These are phyloP conservation scores for Halophytophthora polymorphica DNA, from an alignment of 352 stramenopile species.

Conservation along the genomic window DNA sequence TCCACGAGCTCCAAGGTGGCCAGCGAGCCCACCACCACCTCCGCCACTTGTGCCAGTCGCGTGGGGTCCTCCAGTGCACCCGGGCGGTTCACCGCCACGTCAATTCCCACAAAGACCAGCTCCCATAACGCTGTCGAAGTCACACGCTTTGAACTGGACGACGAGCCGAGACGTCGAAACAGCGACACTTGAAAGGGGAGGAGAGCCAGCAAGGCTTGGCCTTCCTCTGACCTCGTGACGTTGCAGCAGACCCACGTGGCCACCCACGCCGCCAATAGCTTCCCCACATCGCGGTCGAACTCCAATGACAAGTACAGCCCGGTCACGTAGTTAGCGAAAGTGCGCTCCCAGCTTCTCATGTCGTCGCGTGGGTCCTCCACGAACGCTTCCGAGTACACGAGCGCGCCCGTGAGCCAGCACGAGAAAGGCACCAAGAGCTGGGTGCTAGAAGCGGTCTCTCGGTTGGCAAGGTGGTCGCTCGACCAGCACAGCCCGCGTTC, in stretches of 20 bases:
- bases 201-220: conserved; percentile 23
- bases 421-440: conserved; percentile 33
- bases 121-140: conserved; percentile 24
- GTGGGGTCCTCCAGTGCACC: conserved; percentile 1
- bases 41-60: conserved; percentile 22
- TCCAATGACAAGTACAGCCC: conserved; percentile 61
- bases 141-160: neutral
- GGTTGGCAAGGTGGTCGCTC: conserved; percentile 7
- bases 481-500: conserved; percentile 8
- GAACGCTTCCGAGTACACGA: conserved; percentile 37
- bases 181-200: conserved; percentile 53
- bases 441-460: conserved; percentile 7
- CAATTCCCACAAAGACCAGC: conserved; percentile 27
- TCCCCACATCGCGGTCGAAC: conserved; percentile 29
- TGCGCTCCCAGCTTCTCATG: conserved; percentile 38
- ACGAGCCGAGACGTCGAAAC: conserved; percentile 28
- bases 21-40: conserved; percentile 32
- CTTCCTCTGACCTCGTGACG: conserved; percentile 19
- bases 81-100: conserved; percentile 16
- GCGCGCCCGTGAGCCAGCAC: conserved; percentile 24
- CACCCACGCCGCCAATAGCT: conserved; percentile 42
- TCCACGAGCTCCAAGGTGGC: conserved; percentile 38
- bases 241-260: conserved; percentile 43
- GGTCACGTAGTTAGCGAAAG: conserved; percentile 36
- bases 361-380: conserved; percentile 17